These are phyloP conservation scores for Phytophthora idaei DNA, from an alignment of 352 stramenopile genomes.

Conservation along the genomic window DNA sequence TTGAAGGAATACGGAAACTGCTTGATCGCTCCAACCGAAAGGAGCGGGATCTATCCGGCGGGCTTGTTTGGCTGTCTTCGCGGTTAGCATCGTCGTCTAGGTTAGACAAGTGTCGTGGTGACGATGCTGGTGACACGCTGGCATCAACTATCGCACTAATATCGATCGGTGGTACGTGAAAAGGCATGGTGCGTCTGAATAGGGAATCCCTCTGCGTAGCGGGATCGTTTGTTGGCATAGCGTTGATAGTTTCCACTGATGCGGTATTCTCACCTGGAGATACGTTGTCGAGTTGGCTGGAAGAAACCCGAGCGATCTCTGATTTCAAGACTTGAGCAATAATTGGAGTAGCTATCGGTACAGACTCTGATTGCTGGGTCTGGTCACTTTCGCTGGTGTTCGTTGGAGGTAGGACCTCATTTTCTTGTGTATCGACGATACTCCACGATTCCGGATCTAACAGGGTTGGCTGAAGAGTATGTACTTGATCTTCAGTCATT, in stretches of 20 bases:
- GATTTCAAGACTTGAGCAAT: background rate
- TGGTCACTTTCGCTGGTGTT: background rate
- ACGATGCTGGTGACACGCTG: background rate
- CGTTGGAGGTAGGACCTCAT: background rate
- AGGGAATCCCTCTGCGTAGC: background rate
- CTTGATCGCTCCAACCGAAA: conserved; percentile 11
- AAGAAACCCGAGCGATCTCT: background rate
- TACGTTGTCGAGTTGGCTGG: background rate
- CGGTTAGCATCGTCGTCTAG: background rate
- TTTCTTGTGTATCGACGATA: background rate
- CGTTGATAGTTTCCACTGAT: background rate
- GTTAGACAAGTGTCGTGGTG: conserved; percentile 1
- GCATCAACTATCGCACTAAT: conserved; percentile 8
- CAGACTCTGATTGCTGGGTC: too few relatives aligned
- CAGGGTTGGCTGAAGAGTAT: background rate
- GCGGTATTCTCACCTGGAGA: background rate
- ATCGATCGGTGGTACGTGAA: conserved; percentile 26
- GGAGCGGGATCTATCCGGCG: conserved; percentile 10
- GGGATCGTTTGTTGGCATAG: background rate
- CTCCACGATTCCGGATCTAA: background rate
- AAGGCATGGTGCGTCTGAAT: conserved; percentile 4
- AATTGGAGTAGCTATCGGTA: background rate
- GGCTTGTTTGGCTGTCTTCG: background rate
- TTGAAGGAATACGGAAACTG: conserved; percentile 21
- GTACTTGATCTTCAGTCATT: background rate